Evolutionary conservation across 371 early-diverging fungal genomes (phyloP), one percentile per base, ranked within the genome.

Genomic region (Quaeritorhiza haematococci): DNA sequence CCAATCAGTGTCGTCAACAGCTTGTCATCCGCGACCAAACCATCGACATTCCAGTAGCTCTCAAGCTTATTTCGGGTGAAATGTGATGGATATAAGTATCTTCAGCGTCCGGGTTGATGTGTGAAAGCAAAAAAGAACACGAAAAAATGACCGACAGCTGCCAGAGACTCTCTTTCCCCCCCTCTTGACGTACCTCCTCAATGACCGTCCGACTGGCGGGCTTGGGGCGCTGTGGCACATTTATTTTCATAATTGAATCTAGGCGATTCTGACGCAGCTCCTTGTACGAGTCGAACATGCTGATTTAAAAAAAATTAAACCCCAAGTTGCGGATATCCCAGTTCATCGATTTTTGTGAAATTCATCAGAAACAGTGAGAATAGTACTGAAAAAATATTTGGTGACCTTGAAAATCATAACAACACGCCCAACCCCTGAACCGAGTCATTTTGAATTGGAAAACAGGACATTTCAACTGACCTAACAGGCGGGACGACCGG

Each of bases 11-110:
- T 67, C 1, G 3, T 3, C 13, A 66, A 33, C n/a, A 73, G 46
- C 3, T 26, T 17, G 21, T 61, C 48, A 17, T 50, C 57, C 10
- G 51, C 49, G 6, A 72, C 43, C 17, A 48, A 28, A 15, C 55
- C 56, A 24, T 68, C 64, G 3, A 79, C 52, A 46, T 69, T 66
- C 71, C 76, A 74, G 24, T 56, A 56, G 7, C 53, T 30, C 7
- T 73, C 62, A 13, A 74, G 23, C 74, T 77, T 34, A n/a, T n/a
- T n/a, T n/a, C n/a, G n/a, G n/a, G n/a, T n/a, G n/a, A n/a, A n/a
- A n/a, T n/a, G n/a, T n/a, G n/a, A n/a, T n/a, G n/a, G n/a, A n/a
- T n/a, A n/a, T n/a, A n/a, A n/a, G n/a, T n/a, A n/a, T n/a, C n/a
- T n/a, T n/a, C n/a, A n/a, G n/a, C n/a, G n/a, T n/a, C n/a, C n/a